Evolutionary conservation across 805 yeast species (phyloP), one percentile per base, ranked within the genome.

Genomic region (Wickerhamomyces queroliae): DNA sequence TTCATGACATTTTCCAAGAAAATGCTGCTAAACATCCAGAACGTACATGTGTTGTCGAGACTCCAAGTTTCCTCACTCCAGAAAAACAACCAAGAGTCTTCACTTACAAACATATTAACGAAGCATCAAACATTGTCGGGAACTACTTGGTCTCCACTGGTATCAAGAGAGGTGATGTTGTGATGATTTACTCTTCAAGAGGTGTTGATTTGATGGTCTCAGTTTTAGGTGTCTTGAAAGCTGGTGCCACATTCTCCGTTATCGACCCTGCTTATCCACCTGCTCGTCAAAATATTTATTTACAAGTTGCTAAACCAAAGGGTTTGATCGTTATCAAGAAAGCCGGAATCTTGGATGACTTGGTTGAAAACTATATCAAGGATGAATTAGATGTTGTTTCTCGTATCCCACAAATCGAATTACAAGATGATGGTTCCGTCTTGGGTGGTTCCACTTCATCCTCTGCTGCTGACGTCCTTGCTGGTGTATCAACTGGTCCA

Each of bases 211-310:
- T 93, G 46, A 87, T 93, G 78, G 87, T 95, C 32, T 95, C 98
- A 6, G 97, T 93, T 15, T 82, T 93, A 85, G 99, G 98, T 63
- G 96, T 89, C 17, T 75, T 93, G 59, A 93, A 93, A 66, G 98
- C 99, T 1, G 99, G 99, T 52, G 98, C 96, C 15, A 91, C 99
- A 0, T 93, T 93, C 61, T 90, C 97, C 9, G 99, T 93, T 18
- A 95, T 93, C 48, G 99, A 93, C 59, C 99, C 99, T 7, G 98
- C 98, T 5, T 93, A 93, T 62, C 99, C 99, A 32, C 96, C 99
- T 15, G 95, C 95, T 9, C 79, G 99, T 64, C 99, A 93, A 64
- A 93, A 87, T 47, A 78, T 93, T 45, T 93, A 93, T 61, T 71
- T 93, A 41, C 79, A 85, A 35, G 99, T 93, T 13, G 98, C 99